phyloP scores from a whole-genome alignment of 192 early-diverging fungal genomes.

The Coemansia sp. region DNA sequence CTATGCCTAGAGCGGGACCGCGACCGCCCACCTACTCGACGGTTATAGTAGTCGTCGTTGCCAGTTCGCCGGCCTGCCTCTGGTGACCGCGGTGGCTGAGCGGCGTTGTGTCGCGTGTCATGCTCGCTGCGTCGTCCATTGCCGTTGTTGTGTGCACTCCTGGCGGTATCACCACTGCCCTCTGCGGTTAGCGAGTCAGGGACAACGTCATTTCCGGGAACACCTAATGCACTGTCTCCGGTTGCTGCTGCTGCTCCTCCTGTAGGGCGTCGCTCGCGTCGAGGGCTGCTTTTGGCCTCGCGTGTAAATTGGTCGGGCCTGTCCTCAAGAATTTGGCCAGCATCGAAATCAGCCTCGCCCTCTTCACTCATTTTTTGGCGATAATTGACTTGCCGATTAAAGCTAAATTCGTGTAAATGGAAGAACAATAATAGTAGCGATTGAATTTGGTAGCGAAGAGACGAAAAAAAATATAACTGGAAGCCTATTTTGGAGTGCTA shows the following conservation, averaged over 20 bases:
- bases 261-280: background rate
- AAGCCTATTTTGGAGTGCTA: background rate
- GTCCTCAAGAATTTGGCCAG: constrained; percentile 27
- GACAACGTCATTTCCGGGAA: background rate
- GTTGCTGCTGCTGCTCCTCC: background rate
- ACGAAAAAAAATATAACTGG: background rate
- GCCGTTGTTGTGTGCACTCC: constrained; percentile 4
- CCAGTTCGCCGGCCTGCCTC: constrained; percentile 6
- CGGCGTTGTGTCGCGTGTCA: constrained; percentile 12
- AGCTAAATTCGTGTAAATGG: background rate
- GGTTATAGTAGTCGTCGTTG: constrained; percentile 12
- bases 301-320: background rate
- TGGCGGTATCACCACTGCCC: background rate
- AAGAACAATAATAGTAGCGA: background rate
- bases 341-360: constrained; percentile 50
- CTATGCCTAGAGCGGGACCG: constrained; percentile 26
- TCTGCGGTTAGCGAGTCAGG: background rate
- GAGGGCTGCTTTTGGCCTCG: background rate
- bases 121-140: constrained; percentile 15
- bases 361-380: constrained; percentile 48
- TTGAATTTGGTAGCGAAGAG: background rate
- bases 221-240: background rate
- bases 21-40: constrained; percentile 11
- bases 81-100: constrained; percentile 9
- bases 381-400: background rate